Evolutionary conservation across 2,329 filamentous ascomycete genomes (phyloP), one percentile per base, ranked within the genome.

Genomic region (Pezicula rhizophila): DNA sequence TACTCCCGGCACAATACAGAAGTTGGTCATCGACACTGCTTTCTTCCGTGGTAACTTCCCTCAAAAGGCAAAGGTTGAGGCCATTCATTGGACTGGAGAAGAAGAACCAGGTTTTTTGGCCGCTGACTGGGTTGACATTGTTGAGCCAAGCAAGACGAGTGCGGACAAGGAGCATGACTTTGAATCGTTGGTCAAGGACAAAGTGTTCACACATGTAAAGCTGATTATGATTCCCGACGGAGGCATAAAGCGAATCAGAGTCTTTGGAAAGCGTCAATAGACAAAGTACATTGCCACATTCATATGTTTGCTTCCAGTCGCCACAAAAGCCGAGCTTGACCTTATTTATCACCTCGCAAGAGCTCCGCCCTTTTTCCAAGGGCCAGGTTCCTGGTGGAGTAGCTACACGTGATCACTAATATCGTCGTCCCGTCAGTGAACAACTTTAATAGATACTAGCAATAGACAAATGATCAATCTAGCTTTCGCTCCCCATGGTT

Each of bases 161-260:
- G 83, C 87, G 15, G 87, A 92, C 64, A 72, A 74, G 59, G 86
- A 90, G 70, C 85, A 89, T 64, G 76, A 78, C 54, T 87, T 85
- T 63, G 70, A 68, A 28, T 77, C 72, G 47, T 60, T 74, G 49
- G 71, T 80, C 15, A 71, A 75, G 57, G 79, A 80, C 34, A 76
- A 73, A 63, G 70, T 74, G 2, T 87, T 89, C 61, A 89, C 86
- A 11, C 90, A 93, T 69, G 82, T 91, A 18, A 96, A 95, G 77
- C 74, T 97, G 37, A 48, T 62, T 7, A 93, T 96, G 65, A 89
- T 96, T 58, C 92, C 92, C 0, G 91, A 97, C 67, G 91, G 92
- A 31, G 91, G 92, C 20, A 87, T 96, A 2, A 96, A 95, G 80
- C 76, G 91, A 55, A 78, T 96, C 56, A 80, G 89, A 41, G 81